Conservation (phyloP, 148 eudicot species). For the Rhododendron ferrugineum region DNA sequence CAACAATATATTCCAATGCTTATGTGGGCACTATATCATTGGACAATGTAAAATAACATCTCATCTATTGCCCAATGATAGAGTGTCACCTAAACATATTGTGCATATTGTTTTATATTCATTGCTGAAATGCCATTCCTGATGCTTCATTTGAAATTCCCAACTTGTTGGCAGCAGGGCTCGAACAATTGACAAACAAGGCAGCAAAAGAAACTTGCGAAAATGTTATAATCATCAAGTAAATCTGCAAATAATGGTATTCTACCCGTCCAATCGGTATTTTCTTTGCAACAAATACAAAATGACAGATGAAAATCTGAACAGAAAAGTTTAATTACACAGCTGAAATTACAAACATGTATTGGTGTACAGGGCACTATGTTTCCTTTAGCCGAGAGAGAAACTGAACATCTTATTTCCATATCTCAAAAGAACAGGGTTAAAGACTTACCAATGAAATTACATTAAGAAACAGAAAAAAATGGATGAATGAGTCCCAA, state of each 20-base stretch:
- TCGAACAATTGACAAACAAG: not conserved
- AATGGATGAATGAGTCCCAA: slow-evolving; percentile 13
- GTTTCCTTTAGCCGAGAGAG: not conserved
- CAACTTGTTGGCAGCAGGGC: not conserved
- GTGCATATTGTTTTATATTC: too few species aligned
- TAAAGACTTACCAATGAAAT: slow-evolving; percentile 13
- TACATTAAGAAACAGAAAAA: slow-evolving; percentile 1
- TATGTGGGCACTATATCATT: too few species aligned
- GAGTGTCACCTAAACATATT: too few species aligned
- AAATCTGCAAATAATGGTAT: not conserved
- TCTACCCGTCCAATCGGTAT: not conserved
- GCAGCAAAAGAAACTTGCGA: not conserved
- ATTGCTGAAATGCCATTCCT: too few species aligned
- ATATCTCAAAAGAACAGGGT: slow-evolving; percentile 20
- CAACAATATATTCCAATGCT: too few species aligned
- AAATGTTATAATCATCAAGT: not conserved
- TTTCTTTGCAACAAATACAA: not conserved
- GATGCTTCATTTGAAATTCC: not conserved
- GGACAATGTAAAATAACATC: too few species aligned
- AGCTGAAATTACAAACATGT: slow-evolving; percentile 7
- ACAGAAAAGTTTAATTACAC: not conserved
- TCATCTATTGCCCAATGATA: too few species aligned
- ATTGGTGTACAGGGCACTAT: not conserved
- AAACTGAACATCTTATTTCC: slow-evolving; percentile 14
- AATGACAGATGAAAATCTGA: not conserved